Evolutionary conservation across 495 filamentous ascomycete species (phyloP).

Genomic region (Daldinia decipiens): DNA sequence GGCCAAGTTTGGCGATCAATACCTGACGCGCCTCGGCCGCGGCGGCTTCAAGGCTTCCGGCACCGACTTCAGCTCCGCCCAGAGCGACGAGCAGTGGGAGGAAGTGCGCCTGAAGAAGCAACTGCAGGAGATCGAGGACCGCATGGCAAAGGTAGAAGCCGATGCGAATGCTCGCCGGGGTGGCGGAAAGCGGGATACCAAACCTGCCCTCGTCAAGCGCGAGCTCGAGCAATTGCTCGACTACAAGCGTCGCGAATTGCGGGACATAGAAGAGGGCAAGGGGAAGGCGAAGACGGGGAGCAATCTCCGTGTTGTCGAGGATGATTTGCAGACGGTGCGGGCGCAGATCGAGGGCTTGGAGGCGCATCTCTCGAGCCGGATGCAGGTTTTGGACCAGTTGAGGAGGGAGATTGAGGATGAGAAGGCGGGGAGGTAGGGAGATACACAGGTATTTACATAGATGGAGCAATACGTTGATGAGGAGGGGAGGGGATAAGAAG

Average conservation of each 20-base stretch:
- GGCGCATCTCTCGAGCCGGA: slow-evolving; percentile 67
- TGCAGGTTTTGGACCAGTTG: slow-evolving; percentile 68
- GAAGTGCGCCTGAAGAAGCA: slow-evolving; percentile 95
- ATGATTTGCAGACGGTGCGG: slow-evolving; percentile 78
- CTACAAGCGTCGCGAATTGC: slow-evolving; percentile 74
- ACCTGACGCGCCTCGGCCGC: slow-evolving; percentile 84
- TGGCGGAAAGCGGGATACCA: slow-evolving; percentile 68
- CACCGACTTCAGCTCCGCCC: slow-evolving; percentile 82
- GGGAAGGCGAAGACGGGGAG: slow-evolving; percentile 68
- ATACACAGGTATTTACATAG: not conserved
- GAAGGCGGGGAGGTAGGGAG: slow-evolving; percentile 57
- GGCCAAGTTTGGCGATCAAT: slow-evolving; percentile 95
- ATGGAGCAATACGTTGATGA: not conserved
- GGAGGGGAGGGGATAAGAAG: not conserved
- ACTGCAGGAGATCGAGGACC: slow-evolving; percentile 84
- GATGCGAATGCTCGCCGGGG: slow-evolving; percentile 64
- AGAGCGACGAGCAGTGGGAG: slow-evolving; percentile 90
- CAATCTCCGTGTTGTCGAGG: slow-evolving; percentile 68
- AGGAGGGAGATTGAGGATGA: slow-evolving; percentile 71
- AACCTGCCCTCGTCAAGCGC: slow-evolving; percentile 87
- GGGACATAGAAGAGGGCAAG: slow-evolving; percentile 80
- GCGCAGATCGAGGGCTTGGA: slow-evolving; percentile 79
- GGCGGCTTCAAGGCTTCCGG: slow-evolving; percentile 80
- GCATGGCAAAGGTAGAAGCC: slow-evolving; percentile 79
- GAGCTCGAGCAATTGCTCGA: slow-evolving; percentile 91